Evolutionary conservation across 2,329 filamentous ascomycete genomes (phyloP).

Genomic region (Shiraia sp.): DNA sequence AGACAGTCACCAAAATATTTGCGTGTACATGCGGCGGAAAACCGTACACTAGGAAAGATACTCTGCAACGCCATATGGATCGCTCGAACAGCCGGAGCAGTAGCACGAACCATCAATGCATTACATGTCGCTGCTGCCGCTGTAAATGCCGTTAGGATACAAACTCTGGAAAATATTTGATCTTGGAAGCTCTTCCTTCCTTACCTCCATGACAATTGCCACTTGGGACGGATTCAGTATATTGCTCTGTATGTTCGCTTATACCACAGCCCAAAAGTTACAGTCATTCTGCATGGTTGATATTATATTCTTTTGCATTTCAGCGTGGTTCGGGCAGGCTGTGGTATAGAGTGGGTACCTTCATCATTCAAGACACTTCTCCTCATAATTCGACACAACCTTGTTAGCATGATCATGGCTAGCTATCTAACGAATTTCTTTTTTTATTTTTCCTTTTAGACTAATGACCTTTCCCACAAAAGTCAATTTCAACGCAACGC

Average conservation of each 20-base stretch:
- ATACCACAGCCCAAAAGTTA: too few species aligned
- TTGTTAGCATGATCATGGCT: conserved; percentile 1
- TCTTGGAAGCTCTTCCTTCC: background rate
- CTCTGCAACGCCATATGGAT: background rate
- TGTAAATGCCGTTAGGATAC: background rate
- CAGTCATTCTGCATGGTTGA: too few species aligned
- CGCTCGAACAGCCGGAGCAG: too few species aligned
- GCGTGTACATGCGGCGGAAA: background rate
- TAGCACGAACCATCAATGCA: background rate
- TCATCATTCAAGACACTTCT: background rate
- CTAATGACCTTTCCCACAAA: too few species aligned
- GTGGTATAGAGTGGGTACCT: background rate
- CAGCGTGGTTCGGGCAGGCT: background rate
- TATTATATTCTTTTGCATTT: too few species aligned
- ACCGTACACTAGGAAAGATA: background rate
- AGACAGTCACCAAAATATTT: background rate
- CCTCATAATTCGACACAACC: background rate
- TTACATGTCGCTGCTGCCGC: background rate
- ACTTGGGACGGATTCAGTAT: background rate
- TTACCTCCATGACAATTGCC: background rate
- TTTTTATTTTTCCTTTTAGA: too few species aligned
- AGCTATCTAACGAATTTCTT: too few species aligned
- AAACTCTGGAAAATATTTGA: background rate
- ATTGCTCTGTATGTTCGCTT: background rate
- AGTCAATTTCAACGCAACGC: too few species aligned